Base-by-base conservation (phyloP, 2,329 filamentous ascomycete genomes). In the Trichoderma oligosporum region DNA sequence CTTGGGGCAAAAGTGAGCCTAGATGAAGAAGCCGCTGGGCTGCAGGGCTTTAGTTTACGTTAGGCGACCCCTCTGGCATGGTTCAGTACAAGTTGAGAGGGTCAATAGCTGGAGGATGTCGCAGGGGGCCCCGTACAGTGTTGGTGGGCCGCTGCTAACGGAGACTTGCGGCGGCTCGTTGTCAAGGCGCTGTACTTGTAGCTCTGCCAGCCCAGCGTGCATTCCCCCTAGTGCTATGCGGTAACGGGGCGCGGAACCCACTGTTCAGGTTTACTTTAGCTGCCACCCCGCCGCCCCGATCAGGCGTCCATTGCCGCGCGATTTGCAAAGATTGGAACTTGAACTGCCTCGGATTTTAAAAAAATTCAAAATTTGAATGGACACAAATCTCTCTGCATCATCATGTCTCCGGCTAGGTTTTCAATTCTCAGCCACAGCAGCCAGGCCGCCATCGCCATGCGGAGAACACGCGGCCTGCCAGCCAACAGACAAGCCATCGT, bases 51-150 rank as follows among this genome's bases (percentile, higher is more conserved):
- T 38, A 39, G 47, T 51, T 20, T 39, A 29, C 47, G 33, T 51
- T 51, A 39, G 47, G 31, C 29, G 27, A 14, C 31, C 29, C 31
- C 20, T 11, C 24, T 29, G 5, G 36, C 45, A 45, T 45, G 41
- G 41, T 7, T 27, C 41, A 41, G 38, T n/a, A n/a, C n/a, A 20
- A 31, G 35, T 22, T 49, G 46, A 20, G n/a, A 38, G 47, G 47
- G 47, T 22, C 41, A n/a, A n/a, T n/a, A n/a, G 47, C 46, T 48
- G 46, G 33, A 35, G 36, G n/a, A 33, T 27, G 47, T 51, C 47
- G 47, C 47, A 51, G 47, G 47, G 47, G 47, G 47, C 47, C 47
- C 51, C 51, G 41, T 55, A 55, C 51, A 55, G 51, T 55, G 51
- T 45, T n/a, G n/a, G 51, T 38, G 41, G 41, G 41, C 51, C 41